Conservation (phyloP, 169 alveolate species). For the Plasmodium gallinaceum region DNA sequence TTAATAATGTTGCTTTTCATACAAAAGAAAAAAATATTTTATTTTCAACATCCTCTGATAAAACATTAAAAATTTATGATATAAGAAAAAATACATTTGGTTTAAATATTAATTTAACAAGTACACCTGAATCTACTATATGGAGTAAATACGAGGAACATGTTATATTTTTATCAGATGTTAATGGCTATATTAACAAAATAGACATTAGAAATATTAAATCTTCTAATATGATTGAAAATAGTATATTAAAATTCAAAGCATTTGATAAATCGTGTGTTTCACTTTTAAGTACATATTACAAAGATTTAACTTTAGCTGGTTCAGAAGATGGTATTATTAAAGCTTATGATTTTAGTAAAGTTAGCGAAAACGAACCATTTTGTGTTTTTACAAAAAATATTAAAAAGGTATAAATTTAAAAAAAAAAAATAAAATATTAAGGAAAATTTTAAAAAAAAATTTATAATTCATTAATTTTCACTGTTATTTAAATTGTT, state of each 20-base stretch:
- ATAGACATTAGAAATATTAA: slow-evolving; percentile 38
- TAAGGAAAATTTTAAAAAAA: not conserved
- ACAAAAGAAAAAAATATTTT: slow-evolving; percentile 19
- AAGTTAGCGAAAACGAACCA: slow-evolving; percentile 11
- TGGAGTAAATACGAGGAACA: slow-evolving; percentile 35
- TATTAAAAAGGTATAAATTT: slow-evolving; percentile 19
- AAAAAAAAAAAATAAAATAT: not conserved
- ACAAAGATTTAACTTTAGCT: slow-evolving; percentile 45
- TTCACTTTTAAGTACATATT: slow-evolving; percentile 17
- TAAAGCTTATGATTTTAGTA: slow-evolving; percentile 31
- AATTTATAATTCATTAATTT: not conserved
- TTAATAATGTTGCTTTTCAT: slow-evolving; percentile 49
- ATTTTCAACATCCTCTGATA: slow-evolving; percentile 49
- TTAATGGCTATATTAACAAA: slow-evolving; percentile 36
- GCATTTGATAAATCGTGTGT: slow-evolving; percentile 48
- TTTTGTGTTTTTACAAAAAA: slow-evolving; percentile 24
- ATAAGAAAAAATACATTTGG: slow-evolving; percentile 39
- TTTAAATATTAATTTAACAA: slow-evolving; percentile 14
- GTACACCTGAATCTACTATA: slow-evolving; percentile 49
- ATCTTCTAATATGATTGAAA: slow-evolving; percentile 4
- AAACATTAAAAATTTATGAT: slow-evolving; percentile 61
- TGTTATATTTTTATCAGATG: slow-evolving; percentile 25
- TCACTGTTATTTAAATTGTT: not conserved
- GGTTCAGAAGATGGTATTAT: slow-evolving; percentile 66
- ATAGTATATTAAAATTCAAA: slow-evolving; percentile 15